Evolutionary conservation across 768 basidiomycete genomes (phyloP).

Genomic region (Stropharia rugosoannulata): DNA sequence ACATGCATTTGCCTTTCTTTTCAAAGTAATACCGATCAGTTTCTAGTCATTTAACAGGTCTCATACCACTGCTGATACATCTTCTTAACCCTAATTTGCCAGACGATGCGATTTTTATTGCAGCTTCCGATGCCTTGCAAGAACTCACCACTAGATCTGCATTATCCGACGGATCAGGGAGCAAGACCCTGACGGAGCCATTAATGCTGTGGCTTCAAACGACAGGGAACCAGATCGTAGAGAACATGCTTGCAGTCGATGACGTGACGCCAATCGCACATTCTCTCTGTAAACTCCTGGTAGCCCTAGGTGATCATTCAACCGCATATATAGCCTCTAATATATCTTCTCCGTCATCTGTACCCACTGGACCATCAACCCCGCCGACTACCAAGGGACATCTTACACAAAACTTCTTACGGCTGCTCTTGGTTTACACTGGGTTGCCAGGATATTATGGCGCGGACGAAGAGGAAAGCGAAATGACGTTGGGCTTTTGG

Average conservation of each 20-base stretch:
- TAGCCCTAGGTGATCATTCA: constrained; percentile 85
- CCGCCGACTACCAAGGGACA: constrained; percentile 40
- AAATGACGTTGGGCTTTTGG: constrained; percentile 87
- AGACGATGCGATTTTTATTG: constrained; percentile 55
- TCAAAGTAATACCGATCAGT: constrained; percentile 1
- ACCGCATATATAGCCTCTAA: constrained; percentile 71
- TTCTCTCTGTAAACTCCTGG: constrained; percentile 78
- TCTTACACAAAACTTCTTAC: constrained; percentile 69
- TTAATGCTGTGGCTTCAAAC: constrained; percentile 76
- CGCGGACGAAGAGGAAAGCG: constrained; percentile 84
- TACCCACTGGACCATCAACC: constrained; percentile 26
- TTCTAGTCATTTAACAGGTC: constrained; percentile 62
- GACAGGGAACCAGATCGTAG: constrained; percentile 47
- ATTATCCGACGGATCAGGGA: constrained; percentile 68
- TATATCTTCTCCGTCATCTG: constrained; percentile 47
- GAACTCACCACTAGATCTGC: constrained; percentile 78
- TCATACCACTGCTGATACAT: constrained; percentile 66
- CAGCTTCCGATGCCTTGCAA: constrained; percentile 70
- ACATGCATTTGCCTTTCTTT: neutral
- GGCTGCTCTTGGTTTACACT: constrained; percentile 70
- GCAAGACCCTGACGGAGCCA: constrained; percentile 78
- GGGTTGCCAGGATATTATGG: constrained; percentile 74
- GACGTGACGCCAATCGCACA: constrained; percentile 57
- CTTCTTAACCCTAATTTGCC: constrained; percentile 55
- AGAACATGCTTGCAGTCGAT: constrained; percentile 33